Base-by-base conservation (phyloP, 176 grass and related monocot species). In the Bolboschoenus planiculmis region DNA sequence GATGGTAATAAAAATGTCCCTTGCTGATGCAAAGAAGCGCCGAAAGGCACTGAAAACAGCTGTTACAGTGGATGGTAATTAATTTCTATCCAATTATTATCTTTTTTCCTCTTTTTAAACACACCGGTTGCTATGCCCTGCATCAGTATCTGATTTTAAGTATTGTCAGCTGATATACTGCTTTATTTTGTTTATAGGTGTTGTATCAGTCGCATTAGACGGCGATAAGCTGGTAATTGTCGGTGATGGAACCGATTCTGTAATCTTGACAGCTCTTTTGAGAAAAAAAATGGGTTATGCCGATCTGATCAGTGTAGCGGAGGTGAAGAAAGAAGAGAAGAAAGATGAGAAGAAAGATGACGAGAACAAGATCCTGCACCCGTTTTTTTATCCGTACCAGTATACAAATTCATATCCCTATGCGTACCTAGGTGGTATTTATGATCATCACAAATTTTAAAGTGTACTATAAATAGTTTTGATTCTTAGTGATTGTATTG, bases 41-140 rank as follows among this genome's bases (percentile, higher is more conserved):
- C 37, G 61, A 67, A 95, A 92, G 78, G 92, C 88, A 85, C 88
- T 94, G 47, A 88, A 92, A 86, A 82, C 85, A 47, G 88, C 89
- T 39, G 92, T 88, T 10, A 84, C 81, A 34, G 74, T 88, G 84
- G 14, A 85, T 10, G 92, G 92, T 94, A 91, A 67, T 34, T 40
- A 87, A 34, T 34, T 53, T 5, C 10, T 13, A 11, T 46, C 46
- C 39, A 46, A 42, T 26, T 36, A 73, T 24, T 42, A 1, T 39
- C n/a, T n/a, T n/a, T n/a, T n/a, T n/a, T n/a, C n/a, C n/a, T n/a
- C n/a, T n/a, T n/a, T n/a, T n/a, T n/a, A n/a, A n/a, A n/a, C n/a
- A n/a, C n/a, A n/a, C n/a, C n/a, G n/a, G n/a, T n/a, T 47, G 44
- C 44, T 47, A 30, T 58, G 10, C 14, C n/a, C n/a, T n/a, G n/a